Evolutionary conservation across 2,329 filamentous ascomycete species (phyloP), one percentile per base, ranked within the genome.

Genomic region (Apiospora marii): DNA sequence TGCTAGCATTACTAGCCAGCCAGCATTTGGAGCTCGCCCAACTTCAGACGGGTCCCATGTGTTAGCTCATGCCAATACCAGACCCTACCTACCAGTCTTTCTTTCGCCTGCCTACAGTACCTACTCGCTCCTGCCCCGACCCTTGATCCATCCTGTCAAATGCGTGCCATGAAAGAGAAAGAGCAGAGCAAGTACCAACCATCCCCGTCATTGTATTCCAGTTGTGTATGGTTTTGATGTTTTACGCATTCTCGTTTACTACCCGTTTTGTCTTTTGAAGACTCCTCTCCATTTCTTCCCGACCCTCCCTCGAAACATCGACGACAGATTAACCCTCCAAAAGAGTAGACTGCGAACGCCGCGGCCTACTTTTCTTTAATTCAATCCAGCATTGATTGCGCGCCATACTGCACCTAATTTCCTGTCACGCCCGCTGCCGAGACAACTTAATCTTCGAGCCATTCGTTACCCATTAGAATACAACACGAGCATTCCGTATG

Each of bases 321-420:
- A 64, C 58, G 58, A 64, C 58, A 14, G 30, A 64, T 64, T 64
- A 13, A n/a, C n/a, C 34, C 12, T 13, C 34, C 22, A 10, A 37
- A 64, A 37, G 41, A 64, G 58, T 64, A 12, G 58, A 41, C 34
- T 64, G 58, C 58, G 34, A 41, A 64, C 41, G 58, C 34, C 8
- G 34, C 58, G n/a, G 34, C 41, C 58, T 64, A 34, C 34, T 64
- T 34, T 7, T 64, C 58, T 64, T 4, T 64, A 64, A 64, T 64
- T 64, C 58, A 64, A 64, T 64, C 58, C 58, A 64, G 58, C 58
- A 64, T 64, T 41, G 58, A 64, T 64, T 64, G 58, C 58, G 58
- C 58, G 30, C 58, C 58, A 22, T 41, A 64, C 41, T 41, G 58
- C 34, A 41, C 34, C 58, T 64, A 64, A 64, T 64, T 41, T 64